These are phyloP conservation scores for Arctium lappa DNA, from an alignment of 129 eudicot genomes.

Conservation along the genomic window DNA sequence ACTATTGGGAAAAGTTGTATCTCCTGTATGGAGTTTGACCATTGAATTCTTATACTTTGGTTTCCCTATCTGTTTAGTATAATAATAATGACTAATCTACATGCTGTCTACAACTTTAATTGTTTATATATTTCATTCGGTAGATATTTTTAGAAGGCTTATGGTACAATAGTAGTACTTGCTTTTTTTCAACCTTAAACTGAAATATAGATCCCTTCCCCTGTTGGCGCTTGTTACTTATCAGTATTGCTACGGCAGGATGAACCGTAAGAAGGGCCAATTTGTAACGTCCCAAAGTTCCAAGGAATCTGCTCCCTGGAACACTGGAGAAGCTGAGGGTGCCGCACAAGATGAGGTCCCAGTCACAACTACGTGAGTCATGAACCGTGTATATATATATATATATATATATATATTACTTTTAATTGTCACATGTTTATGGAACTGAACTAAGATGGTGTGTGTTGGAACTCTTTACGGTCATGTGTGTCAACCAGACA, in stretches of 20 bases:
- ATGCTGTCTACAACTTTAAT: background rate
- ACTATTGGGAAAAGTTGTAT: background rate
- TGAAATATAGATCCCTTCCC: background rate
- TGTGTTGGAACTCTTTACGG: slow-evolving; percentile 8
- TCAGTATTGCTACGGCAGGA: slow-evolving; percentile 30
- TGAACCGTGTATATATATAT: background rate
- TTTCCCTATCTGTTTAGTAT: background rate
- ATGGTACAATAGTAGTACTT: background rate
- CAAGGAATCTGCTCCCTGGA: slow-evolving; percentile 28
- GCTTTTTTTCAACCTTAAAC: background rate
- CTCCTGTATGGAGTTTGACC: background rate
- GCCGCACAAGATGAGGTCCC: slow-evolving; percentile 41
- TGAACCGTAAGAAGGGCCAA: slow-evolving; percentile 76
- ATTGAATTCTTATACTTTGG: background rate
- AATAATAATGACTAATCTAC: background rate
- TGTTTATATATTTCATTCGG: background rate
- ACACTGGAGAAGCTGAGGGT: slow-evolving; percentile 38
- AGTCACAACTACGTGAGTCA: slow-evolving; percentile 45
- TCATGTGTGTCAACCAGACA: background rate
- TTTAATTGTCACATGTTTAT: background rate
- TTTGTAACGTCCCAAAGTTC: slow-evolving; percentile 45
- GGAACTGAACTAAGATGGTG: slow-evolving; percentile 6
- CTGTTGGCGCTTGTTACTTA: background rate
- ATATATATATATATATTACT: background rate
- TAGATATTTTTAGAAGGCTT: background rate